These are phyloP conservation scores for Gossypium trilobum DNA, from an alignment of 441 rosid genomes.

Conservation along the genomic window DNA sequence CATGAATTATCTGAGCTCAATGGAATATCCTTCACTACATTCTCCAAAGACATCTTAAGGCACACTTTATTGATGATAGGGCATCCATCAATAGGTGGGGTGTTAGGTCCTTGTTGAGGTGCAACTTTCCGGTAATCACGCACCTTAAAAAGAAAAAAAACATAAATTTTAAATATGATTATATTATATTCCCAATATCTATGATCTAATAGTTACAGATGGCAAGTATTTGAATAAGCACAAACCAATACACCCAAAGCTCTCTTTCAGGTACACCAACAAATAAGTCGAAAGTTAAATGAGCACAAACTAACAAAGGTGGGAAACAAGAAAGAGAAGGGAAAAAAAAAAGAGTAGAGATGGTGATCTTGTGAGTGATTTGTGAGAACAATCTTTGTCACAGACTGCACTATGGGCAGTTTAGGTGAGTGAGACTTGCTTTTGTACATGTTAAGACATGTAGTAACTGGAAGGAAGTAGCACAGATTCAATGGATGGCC, in stretches of 20 bases:
- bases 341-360: not conserved
- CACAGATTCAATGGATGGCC: not conserved
- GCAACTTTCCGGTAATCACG: slow-evolving; percentile 62
- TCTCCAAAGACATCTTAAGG: slow-evolving; percentile 82
- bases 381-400: not conserved
- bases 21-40: slow-evolving; percentile 87
- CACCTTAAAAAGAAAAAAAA: slow-evolving; percentile 44
- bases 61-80: slow-evolving; percentile 52
- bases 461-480: not conserved
- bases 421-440: not conserved
- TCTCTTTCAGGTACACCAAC: not conserved
- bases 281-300: not conserved
- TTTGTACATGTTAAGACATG: not conserved
- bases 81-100: slow-evolving; percentile 23
- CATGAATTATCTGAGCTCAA: slow-evolving; percentile 66
- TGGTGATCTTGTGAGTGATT: not conserved
- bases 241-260: not conserved
- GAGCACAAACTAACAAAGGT: not conserved
- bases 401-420: not conserved
- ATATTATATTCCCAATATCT: not conserved
- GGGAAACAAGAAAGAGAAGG: not conserved
- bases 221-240: not conserved
- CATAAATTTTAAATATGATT: not conserved
- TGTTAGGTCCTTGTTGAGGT: slow-evolving; percentile 42
- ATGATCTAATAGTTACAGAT: not conserved